Conservation (phyloP, 805 yeast genomes). For the Saccharomyces paradoxus region DNA sequence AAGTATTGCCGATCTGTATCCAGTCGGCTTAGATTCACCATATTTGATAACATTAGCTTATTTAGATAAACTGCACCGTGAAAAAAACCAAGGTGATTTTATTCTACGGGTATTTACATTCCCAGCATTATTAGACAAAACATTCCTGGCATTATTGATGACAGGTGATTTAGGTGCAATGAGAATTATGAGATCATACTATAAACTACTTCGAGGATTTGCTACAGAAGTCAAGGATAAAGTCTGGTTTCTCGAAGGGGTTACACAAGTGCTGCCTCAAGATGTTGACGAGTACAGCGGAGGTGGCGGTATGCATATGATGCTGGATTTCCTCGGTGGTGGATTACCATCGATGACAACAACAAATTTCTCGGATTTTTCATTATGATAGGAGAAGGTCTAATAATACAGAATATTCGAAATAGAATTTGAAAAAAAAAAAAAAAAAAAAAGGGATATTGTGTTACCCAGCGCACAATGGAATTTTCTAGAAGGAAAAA, state of each 20-base stretch:
- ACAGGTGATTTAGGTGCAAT: conserved; percentile 81
- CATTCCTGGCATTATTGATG: conserved; percentile 67
- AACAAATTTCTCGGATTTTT: conserved; percentile 30
- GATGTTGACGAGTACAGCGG: conserved; percentile 89
- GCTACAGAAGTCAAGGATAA: conserved; percentile 81
- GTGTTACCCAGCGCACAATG: background rate
- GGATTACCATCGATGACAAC: conserved; percentile 43
- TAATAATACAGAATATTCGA: background rate
- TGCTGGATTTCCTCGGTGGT: conserved; percentile 80
- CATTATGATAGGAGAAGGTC: conserved; percentile 16
- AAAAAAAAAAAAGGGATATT: background rate
- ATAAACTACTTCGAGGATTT: conserved; percentile 69
- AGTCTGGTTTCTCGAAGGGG: conserved; percentile 93
- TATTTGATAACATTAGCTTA: conserved; percentile 82
- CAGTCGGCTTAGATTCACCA: conserved; percentile 75
- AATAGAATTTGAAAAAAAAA: background rate
- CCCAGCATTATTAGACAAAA: conserved; percentile 83
- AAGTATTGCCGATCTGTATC: conserved; percentile 76
- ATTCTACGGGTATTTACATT: conserved; percentile 82
- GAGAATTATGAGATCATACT: conserved; percentile 85
- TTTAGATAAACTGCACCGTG: conserved; percentile 73
- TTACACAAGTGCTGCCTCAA: conserved; percentile 77
- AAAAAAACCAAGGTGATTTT: conserved; percentile 76
- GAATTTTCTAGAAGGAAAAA: background rate
- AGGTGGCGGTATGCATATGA: conserved; percentile 88